Evolutionary conservation across 768 basidiomycete genomes (phyloP), one percentile per base, ranked within the genome.

Genomic region (Hericium rajendrae): DNA sequence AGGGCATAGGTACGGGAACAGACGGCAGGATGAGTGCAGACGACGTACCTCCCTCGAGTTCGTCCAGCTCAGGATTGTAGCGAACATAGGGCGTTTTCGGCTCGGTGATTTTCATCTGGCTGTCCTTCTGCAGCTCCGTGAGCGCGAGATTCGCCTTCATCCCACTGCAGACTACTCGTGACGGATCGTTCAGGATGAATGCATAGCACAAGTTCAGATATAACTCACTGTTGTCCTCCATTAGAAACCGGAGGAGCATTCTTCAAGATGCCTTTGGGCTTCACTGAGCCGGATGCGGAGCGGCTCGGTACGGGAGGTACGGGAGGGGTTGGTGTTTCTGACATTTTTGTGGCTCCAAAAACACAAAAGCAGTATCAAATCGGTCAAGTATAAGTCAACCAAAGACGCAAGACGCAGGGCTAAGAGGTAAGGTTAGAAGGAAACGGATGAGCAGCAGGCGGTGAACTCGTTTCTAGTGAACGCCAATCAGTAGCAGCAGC

Each of bases 51-150:
- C 88, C 84, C 70, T 93, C 91, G 46, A 92, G 73, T 55, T 80
- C 79, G 69, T 93, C 91, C n/a, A 86, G 85, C 68, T 88, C 85
- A 2, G 90, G 80, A 65, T 93, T 88, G 71, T 93, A 94, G 63
- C 91, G 78, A 55, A 97, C 94, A 71, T 89, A 97, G 2, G 94
- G 94, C 10, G 94, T 97, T 80, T 97, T 97, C 54, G 94, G 94
- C 67, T 97, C 94, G 2, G 91, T 93, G 67, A 97, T 97, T 82
- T 97, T 97, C 94, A 97, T 97, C 67, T 93, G 75, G 61, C 91
- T 94, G 66, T 95, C 93, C 71, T 95, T 95, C 77, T 88, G 84
- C 62, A 92, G 85, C 72, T 97, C 94, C 1, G 94, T 97, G 66
- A 90, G 71, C 24, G 91, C 90, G 38, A 97, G 78, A 68, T 97